A percentile compares a stretch with the other conserved stretches of the same genome.
Conservation (phyloP, 2,329 filamentous ascomycete genomes). For the Fusarium palustre region DNA sequence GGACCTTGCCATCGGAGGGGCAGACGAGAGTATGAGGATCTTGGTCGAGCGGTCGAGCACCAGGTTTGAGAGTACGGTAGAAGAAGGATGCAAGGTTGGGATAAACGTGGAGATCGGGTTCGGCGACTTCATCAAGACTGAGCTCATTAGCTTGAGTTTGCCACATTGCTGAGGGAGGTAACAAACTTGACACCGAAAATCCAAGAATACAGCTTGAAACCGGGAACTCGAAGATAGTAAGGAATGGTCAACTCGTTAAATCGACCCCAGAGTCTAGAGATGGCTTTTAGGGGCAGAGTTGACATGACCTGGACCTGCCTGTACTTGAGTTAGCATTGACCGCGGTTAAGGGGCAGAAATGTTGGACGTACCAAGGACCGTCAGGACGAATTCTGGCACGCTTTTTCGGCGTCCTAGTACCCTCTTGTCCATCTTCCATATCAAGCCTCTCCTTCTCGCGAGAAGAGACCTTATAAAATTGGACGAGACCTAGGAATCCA, state of each 20-base stretch:
- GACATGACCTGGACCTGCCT: conserved; percentile 94
- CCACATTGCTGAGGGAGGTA: background rate
- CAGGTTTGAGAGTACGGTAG: conserved; percentile 93
- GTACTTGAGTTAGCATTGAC: conserved; percentile 30
- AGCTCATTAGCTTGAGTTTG: conserved; percentile 40
- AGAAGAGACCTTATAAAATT: conserved; percentile 80
- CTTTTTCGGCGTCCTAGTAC: conserved; percentile 60
- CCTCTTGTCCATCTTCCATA: conserved; percentile 58
- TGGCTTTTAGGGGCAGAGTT: conserved; percentile 87
- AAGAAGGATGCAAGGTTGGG: conserved; percentile 97
- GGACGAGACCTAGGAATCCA: conserved; percentile 83
- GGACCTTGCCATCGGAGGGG: conserved; percentile 88
- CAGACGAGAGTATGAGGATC: conserved; percentile 84
- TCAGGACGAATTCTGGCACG: conserved; percentile 77
- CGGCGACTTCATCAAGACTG: conserved; percentile 85
- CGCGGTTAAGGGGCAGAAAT: conserved; percentile 25
- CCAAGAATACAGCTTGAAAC: conserved; percentile 91
- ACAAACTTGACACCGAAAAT: conserved; percentile 85
- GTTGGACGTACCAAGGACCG: conserved; percentile 76
- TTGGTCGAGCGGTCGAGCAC: conserved; percentile 84
- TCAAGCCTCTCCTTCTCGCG: conserved; percentile 65
- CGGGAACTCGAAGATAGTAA: conserved; percentile 86
- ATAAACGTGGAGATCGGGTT: conserved; percentile 88
- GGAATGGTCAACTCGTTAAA: conserved; percentile 93
- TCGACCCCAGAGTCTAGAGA: conserved; percentile 88